Percentiles rank a stretch among this genome's conserved stretches.
Evolutionary conservation across 2,329 filamentous ascomycete genomes (phyloP).

Genomic region (Coccinonectria pachysandricola): DNA sequence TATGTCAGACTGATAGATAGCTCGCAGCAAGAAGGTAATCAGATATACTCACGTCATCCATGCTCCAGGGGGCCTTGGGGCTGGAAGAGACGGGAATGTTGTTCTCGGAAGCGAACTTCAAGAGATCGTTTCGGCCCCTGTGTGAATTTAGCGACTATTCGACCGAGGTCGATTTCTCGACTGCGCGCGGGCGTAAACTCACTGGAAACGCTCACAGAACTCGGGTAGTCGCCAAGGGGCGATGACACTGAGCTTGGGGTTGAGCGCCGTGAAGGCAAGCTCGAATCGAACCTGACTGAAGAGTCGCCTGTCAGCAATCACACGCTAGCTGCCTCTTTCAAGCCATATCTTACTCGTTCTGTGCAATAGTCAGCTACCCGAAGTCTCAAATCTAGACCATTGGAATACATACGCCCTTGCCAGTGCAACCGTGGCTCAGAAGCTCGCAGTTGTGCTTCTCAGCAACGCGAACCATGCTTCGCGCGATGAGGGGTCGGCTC

Average conservation of each 20-base stretch:
- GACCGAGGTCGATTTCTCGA: not conserved
- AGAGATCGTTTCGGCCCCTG: conserved; percentile 56
- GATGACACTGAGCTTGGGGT: conserved; percentile 58
- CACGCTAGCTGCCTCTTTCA: too few species aligned
- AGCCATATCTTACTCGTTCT: conserved; percentile 22
- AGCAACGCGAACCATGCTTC: conserved; percentile 31
- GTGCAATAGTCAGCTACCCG: conserved; percentile 1
- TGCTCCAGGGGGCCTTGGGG: conserved; percentile 62
- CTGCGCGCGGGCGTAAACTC: conserved; percentile 10
- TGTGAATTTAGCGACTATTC: not conserved
- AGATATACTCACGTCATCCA: too few species aligned
- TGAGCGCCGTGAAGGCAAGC: conserved; percentile 32
- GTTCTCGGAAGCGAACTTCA: conserved; percentile 58
- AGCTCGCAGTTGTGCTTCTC: conserved; percentile 28
- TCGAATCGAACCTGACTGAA: conserved; percentile 30
- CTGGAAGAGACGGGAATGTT: conserved; percentile 64
- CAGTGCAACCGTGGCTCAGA: conserved; percentile 46
- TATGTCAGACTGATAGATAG: too few species aligned
- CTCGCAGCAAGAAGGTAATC: too few species aligned
- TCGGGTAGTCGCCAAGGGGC: conserved; percentile 63
- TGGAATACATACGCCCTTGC: conserved; percentile 41
- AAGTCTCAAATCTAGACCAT: not conserved
- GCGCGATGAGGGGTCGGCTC: conserved; percentile 56
- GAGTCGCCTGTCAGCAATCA: too few species aligned
- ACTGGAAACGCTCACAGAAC: conserved; percentile 59